A percentile compares a stretch with the other conserved stretches of the same genome.
phyloP scores from a whole-genome alignment of 306 rosid genomes.

The Cicer arietinum region DNA sequence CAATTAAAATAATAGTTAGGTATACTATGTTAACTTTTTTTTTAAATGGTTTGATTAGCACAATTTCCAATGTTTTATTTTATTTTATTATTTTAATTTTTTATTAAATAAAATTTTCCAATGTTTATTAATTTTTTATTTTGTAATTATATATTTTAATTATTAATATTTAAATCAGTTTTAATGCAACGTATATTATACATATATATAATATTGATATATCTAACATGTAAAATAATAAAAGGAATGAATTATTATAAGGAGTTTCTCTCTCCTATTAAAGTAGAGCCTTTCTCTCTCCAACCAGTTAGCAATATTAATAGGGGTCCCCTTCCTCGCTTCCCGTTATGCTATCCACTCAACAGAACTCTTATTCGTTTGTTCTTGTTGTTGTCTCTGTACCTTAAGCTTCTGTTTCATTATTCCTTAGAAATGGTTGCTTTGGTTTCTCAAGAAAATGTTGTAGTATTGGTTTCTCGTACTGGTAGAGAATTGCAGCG shows the following conservation, averaged over 20 bases:
- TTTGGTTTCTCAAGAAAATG: slow-evolving; percentile 69
- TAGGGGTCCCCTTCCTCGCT: slow-evolving; percentile 40
- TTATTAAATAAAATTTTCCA: too few species aligned
- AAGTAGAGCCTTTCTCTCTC: slow-evolving; percentile 20
- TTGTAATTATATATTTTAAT: too few species aligned
- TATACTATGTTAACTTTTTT: too few species aligned
- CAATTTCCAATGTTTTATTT: too few species aligned
- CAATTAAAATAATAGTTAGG: too few species aligned
- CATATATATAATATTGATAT: too few species aligned
- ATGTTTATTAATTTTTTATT: too few species aligned
- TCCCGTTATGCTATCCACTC: slow-evolving; percentile 43
- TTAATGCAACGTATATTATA: too few species aligned
- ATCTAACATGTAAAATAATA: not conserved
- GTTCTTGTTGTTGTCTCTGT: not conserved
- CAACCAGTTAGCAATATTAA: slow-evolving; percentile 44
- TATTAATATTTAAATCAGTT: too few species aligned
- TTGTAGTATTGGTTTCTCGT: slow-evolving; percentile 83
- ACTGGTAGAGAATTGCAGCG: slow-evolving; percentile 91
- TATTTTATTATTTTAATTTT: too few species aligned
- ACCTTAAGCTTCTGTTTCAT: slow-evolving; percentile 1
- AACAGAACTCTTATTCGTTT: slow-evolving; percentile 27
- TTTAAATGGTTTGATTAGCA: too few species aligned
- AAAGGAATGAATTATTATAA: not conserved
- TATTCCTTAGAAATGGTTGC: slow-evolving; percentile 60
- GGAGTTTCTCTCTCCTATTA: slow-evolving; percentile 21